A percentile compares a stretch with the other conserved stretches of the same genome.
Conservation (phyloP, 208 protist species). For the Lotmaria passim region DNA sequence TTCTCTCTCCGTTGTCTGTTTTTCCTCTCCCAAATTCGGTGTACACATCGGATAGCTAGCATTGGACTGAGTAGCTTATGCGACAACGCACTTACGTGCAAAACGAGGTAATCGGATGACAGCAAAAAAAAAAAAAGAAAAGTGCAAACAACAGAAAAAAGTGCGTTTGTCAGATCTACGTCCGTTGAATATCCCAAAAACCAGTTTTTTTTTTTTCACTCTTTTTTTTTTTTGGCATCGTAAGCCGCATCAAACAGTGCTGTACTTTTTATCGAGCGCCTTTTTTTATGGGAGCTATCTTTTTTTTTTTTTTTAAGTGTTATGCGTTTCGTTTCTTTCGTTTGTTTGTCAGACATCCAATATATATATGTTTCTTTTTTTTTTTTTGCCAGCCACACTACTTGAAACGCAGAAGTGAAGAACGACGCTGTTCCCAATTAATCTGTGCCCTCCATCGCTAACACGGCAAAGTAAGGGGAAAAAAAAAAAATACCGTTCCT, state of each 20-base stretch:
- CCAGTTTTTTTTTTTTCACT: slow-evolving; percentile 1
- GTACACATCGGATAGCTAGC: not conserved
- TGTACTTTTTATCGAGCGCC: slow-evolving; percentile 15
- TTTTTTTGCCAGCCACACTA: not conserved
- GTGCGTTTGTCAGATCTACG: not conserved
- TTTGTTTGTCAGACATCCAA: not conserved
- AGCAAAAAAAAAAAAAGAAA: not conserved
- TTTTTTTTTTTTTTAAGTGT: not conserved
- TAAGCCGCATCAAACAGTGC: slow-evolving; percentile 5
- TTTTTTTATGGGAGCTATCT: slow-evolving; percentile 5
- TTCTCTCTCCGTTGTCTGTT: not conserved
- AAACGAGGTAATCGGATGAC: not conserved
- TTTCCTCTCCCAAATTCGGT: not conserved
- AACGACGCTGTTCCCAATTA: not conserved
- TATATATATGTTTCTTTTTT: slow-evolving; percentile 5
- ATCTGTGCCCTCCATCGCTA: not conserved
- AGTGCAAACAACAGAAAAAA: too few species aligned
- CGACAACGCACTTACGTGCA: not conserved
- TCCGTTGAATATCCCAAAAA: not conserved
- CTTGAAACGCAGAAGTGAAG: not conserved
- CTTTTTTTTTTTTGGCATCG: not conserved
- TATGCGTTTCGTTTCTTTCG: not conserved
- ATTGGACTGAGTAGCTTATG: not conserved
- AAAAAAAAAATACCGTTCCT: not conserved
- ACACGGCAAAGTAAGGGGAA: not conserved